Conservation (phyloP, 2,329 filamentous ascomycete genomes). For the Nemania diffusa region DNA sequence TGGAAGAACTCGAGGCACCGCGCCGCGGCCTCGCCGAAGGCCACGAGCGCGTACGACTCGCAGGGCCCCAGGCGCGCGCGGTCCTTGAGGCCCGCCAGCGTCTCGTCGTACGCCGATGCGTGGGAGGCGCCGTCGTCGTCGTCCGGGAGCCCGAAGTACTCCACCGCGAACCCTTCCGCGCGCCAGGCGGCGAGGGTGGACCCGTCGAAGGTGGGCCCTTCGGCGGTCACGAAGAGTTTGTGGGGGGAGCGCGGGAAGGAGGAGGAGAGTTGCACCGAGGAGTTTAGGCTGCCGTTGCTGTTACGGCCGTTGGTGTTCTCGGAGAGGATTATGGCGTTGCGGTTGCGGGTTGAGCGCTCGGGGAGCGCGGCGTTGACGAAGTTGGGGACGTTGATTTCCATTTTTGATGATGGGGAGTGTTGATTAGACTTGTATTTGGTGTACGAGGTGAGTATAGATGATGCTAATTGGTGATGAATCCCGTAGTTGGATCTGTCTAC, state of each 20-base stretch:
- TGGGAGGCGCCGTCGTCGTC: slow-evolving; percentile 44
- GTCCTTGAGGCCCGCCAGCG: slow-evolving; percentile 50
- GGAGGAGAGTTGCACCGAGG: slow-evolving; percentile 49
- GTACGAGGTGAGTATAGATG: neutral
- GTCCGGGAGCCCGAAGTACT: slow-evolving; percentile 55
- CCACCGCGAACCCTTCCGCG: slow-evolving; percentile 56
- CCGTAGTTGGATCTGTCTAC: too few species aligned
- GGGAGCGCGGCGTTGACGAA: slow-evolving; percentile 46
- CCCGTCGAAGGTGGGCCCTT: slow-evolving; percentile 56
- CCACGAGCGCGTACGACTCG: slow-evolving; percentile 57
- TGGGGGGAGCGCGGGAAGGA: slow-evolving; percentile 53
- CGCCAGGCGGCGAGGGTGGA: slow-evolving; percentile 53
- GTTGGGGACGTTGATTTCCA: slow-evolving; percentile 48
- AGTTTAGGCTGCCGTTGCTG: slow-evolving; percentile 45
- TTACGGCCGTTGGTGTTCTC: slow-evolving; percentile 17
- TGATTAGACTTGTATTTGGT: neutral
- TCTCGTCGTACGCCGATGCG: slow-evolving; percentile 48
- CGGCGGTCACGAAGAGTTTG: slow-evolving; percentile 57
- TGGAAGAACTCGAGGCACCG: slow-evolving; percentile 59
- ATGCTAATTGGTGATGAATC: too few species aligned
- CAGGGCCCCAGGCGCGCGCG: slow-evolving; percentile 52
- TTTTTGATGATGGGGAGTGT: slow-evolving; percentile 10
- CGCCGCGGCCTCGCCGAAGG: slow-evolving; percentile 57
- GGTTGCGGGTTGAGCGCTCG: slow-evolving; percentile 39
- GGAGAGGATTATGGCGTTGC: slow-evolving; percentile 34